Evolutionary conservation across 345 rosid genomes (phyloP).

Genomic region (Mercurialis annua): DNA sequence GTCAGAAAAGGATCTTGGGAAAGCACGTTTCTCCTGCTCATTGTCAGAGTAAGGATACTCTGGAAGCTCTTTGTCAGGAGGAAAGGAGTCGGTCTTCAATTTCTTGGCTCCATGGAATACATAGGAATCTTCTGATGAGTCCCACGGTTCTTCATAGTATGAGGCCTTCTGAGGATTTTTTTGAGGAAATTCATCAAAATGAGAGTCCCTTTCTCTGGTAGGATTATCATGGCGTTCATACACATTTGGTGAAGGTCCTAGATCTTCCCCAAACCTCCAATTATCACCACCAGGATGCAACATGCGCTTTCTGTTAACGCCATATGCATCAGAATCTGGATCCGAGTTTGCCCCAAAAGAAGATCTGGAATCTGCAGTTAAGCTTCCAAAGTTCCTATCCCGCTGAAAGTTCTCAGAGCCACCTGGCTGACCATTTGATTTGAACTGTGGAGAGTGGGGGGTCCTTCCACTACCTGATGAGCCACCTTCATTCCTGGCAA

Average conservation of each 20-base stretch:
- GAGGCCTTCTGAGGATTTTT: conserved; percentile 41
- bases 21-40: conserved; percentile 49
- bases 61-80: conserved; percentile 62
- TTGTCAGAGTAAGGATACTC: conserved; percentile 58
- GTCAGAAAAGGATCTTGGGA: conserved; percentile 48
- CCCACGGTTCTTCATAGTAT: conserved; percentile 69
- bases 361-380: conserved; percentile 29
- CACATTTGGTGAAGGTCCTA: conserved; percentile 29
- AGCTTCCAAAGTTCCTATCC: conserved; percentile 36
- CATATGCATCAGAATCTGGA: conserved; percentile 47
- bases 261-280: conserved; percentile 32
- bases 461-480: conserved; percentile 56
- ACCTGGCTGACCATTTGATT: conserved; percentile 45
- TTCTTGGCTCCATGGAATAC: conserved; percentile 59
- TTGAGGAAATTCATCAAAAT: conserved; percentile 43
- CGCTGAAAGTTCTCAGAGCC: conserved; percentile 50
- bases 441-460: conserved; percentile 56
- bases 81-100: conserved; percentile 54
- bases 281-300: conserved; percentile 49
- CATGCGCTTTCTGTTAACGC: conserved; percentile 43
- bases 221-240: conserved; percentile 60
- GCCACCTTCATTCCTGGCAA: conserved; percentile 73
- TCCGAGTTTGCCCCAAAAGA: conserved; percentile 37
- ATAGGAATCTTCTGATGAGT: conserved; percentile 62
- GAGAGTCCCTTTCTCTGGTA: conserved; percentile 40